A percentile compares a stretch with the other conserved stretches of the same genome.
These are phyloP conservation scores for Colletotrichum simmondsii DNA, from an alignment of 2,329 filamentous ascomycete species.

Conservation along the genomic window DNA sequence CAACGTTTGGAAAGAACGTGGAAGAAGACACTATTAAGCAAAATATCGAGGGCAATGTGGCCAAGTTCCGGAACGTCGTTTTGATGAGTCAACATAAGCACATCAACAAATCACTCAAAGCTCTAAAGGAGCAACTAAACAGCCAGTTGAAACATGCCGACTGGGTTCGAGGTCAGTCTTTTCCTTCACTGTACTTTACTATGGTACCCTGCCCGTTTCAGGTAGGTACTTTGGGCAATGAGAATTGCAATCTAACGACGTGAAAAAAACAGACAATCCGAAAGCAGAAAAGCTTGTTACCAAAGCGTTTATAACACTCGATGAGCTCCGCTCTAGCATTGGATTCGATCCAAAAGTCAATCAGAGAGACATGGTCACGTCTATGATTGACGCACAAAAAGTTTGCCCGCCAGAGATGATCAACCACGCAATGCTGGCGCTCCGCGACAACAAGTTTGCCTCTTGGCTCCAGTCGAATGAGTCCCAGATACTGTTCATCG, in stretches of 20 bases:
- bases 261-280: background rate
- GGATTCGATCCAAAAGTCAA: background rate
- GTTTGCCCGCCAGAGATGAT: background rate
- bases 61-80: background rate
- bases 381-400: conserved; percentile 17
- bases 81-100: background rate
- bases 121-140: background rate
- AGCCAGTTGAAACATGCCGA: background rate
- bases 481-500: background rate
- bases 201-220: too few relatives aligned
- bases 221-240: too few relatives aligned
- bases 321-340: background rate
- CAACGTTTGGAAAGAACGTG: background rate
- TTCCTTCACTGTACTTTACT: too few relatives aligned
- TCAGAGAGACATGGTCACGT: background rate
- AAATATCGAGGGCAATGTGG: conserved; percentile 8
- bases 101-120: background rate
- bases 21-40: conserved; percentile 10
- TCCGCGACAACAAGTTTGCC: background rate
- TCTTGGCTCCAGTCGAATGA: background rate
- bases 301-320: background rate
- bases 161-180: conserved; percentile 1
- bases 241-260: background rate
- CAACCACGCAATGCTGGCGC: background rate
- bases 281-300: background rate